These are phyloP conservation scores for Mortierella sp. DNA, from an alignment of 371 early-diverging fungal species.

Conservation along the genomic window DNA sequence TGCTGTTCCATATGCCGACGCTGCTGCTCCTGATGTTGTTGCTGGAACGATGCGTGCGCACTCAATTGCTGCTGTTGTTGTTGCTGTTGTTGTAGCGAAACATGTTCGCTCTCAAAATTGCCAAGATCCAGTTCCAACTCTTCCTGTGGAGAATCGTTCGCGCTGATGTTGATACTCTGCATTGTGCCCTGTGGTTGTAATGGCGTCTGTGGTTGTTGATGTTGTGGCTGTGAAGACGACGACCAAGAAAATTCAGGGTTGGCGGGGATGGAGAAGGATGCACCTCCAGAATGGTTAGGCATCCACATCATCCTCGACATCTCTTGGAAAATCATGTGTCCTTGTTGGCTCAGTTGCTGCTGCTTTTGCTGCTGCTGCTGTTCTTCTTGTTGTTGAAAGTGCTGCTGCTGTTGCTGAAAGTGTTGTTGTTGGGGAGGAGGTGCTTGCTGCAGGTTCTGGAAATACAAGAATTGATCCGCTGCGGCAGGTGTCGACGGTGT, in stretches of 20 bases:
- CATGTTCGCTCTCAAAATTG: conserved; percentile 7
- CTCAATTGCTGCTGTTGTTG: conserved; percentile 35
- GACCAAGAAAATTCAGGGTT: conserved; percentile 18
- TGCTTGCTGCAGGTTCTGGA: conserved; percentile 10
- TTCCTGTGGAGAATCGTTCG: conserved; percentile 28
- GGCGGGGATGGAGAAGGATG: conserved; percentile 30
- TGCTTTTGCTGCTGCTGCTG: conserved; percentile 12
- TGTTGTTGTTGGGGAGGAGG: conserved; percentile 10
- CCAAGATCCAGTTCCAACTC: conserved; percentile 15
- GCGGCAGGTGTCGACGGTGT: conserved; percentile 13
- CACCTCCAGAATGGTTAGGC: conserved; percentile 23
- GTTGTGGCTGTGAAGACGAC: conserved; percentile 14
- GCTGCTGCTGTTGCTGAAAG: background rate
- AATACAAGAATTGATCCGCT: conserved; percentile 1
- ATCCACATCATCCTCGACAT: conserved; percentile 37
- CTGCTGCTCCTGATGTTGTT: conserved; percentile 45
- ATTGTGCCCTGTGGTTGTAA: conserved; percentile 15
- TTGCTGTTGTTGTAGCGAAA: background rate
- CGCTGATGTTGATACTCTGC: conserved; percentile 48
- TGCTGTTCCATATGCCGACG: conserved; percentile 27
- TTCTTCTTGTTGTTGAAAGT: conserved; percentile 9
- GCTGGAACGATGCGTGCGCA: conserved; percentile 43
- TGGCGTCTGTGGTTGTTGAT: conserved; percentile 5
- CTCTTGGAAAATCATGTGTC: conserved; percentile 14
- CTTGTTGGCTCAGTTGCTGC: conserved; percentile 8